Conservation (phyloP, 805 yeast genomes). For the Starmerella bombicola region DNA sequence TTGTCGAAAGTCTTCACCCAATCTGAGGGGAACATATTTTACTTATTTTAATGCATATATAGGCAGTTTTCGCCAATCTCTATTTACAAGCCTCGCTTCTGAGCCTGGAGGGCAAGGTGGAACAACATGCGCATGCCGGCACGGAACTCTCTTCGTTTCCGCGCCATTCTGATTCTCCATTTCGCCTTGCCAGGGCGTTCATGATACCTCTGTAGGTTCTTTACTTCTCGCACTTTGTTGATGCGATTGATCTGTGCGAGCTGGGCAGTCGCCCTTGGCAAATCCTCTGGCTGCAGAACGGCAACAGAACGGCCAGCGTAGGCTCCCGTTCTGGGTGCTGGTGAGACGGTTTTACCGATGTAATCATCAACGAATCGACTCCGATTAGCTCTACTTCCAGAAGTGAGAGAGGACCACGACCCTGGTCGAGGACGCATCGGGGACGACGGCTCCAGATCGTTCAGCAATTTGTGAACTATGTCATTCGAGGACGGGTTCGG, state of each 20-base stretch:
- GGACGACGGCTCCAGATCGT: neutral
- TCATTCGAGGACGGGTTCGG: neutral
- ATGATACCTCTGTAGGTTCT: conserved; percentile 25
- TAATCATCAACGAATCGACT: neutral
- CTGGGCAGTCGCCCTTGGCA: conserved; percentile 22
- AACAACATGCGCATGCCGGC: conserved; percentile 28
- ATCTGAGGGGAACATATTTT: too few relatives aligned
- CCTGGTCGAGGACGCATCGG: conserved; percentile 1
- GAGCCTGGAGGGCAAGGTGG: conserved; percentile 28
- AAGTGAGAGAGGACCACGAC: conserved; percentile 1
- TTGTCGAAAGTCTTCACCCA: too few relatives aligned
- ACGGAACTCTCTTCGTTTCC: conserved; percentile 26
- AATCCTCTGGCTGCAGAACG: conserved; percentile 21
- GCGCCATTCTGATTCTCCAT: conserved; percentile 25
- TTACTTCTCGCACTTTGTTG: conserved; percentile 24
- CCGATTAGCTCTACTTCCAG: conserved; percentile 4
- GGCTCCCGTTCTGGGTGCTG: conserved; percentile 27
- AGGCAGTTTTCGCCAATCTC: too few relatives aligned
- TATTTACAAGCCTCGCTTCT: conserved; percentile 16
- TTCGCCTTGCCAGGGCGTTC: conserved; percentile 30
- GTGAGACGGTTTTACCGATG: conserved; percentile 1
- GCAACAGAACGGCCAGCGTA: conserved; percentile 27
- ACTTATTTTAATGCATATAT: too few relatives aligned
- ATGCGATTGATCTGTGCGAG: conserved; percentile 23
- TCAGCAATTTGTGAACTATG: neutral